A percentile compares a stretch with the other conserved stretches of the same genome.
Evolutionary conservation across 2,329 filamentous ascomycete species (phyloP).

Genomic region (Trichoderma semiorbis): DNA sequence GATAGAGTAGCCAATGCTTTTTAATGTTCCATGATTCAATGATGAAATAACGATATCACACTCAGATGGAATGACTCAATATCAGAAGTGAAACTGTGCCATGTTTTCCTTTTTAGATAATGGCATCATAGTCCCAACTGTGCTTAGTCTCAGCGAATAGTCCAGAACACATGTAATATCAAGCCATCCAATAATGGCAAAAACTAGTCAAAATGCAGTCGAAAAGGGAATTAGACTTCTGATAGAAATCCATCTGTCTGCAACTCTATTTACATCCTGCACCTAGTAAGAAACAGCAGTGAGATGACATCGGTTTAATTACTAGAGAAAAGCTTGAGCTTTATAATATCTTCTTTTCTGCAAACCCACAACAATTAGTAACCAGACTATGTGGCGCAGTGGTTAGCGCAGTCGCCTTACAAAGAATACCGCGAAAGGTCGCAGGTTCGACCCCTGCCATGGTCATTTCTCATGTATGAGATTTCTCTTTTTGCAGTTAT

Average conservation of each 20-base stretch:
- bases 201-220: background rate
- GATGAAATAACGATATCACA: constrained; percentile 3
- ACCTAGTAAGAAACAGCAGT: background rate
- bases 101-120: background rate
- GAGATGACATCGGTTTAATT: background rate
- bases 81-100: background rate
- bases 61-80: background rate
- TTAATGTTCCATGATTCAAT: background rate
- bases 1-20: background rate
- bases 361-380: background rate
- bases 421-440: constrained; percentile 36
- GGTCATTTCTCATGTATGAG: constrained; percentile 28
- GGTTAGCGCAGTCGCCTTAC: constrained; percentile 42
- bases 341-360: background rate
- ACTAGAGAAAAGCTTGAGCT: background rate
- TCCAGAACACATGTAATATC: background rate
- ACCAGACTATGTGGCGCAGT: constrained; percentile 34
- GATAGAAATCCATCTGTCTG: background rate
- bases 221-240: background rate
- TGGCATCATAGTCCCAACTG: background rate
- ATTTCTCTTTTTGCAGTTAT: constrained; percentile 5
- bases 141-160: background rate
- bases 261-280: background rate
- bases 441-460: constrained; percentile 45
- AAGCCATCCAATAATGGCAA: background rate